These are phyloP conservation scores for Paramecium pentaurelia DNA, from an alignment of 73 alveolate species.

Conservation along the genomic window DNA sequence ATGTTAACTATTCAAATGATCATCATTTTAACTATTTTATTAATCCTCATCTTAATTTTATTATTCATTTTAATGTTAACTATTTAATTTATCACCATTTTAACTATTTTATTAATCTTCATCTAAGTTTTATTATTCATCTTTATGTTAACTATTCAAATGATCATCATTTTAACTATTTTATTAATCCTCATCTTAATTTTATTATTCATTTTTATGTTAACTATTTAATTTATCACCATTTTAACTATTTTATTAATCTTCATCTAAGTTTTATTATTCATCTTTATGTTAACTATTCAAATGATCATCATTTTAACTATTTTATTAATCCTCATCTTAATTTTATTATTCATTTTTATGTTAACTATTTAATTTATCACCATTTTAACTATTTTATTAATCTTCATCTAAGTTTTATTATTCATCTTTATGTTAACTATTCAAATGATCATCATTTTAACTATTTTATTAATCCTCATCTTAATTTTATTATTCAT, in stretches of 20 bases:
- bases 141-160: no score
- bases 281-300: neutral
- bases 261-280: no score
- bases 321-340: neutral
- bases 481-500: no score
- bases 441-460: no score
- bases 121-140: no score
- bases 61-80: no score
- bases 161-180: neutral
- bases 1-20: neutral
- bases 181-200: neutral
- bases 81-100: no score
- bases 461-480: no score
- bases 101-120: neutral
- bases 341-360: neutral
- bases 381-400: neutral
- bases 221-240: neutral
- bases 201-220: neutral
- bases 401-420: no score
- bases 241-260: neutral
- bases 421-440: no score
- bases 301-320: neutral
- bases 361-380: neutral
- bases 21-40: neutral
- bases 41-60: no score